These are phyloP conservation scores for Persicaria tinctoria DNA, from an alignment of 148 eudicot species.

Conservation along the genomic window DNA sequence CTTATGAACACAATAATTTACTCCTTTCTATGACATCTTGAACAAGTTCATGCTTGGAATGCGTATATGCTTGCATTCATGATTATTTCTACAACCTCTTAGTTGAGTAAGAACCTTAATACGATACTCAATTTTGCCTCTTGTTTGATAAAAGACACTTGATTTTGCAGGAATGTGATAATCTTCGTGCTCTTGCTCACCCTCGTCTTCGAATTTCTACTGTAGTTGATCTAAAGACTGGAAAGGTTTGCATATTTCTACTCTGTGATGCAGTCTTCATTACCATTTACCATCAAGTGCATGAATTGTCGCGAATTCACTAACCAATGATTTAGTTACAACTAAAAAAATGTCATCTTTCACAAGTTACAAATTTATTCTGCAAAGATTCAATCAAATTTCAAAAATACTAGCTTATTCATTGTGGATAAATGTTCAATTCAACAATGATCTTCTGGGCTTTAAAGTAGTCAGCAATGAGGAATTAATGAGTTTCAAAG, in stretches of 20 bases:
- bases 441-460: no score
- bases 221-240: constrained; percentile 83
- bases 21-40: background rate
- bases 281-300: no score
- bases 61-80: background rate
- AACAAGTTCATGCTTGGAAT: background rate
- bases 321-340: background rate
- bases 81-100: background rate
- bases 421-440: no score
- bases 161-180: constrained; percentile 79
- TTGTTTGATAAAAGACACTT: background rate
- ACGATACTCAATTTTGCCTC: background rate
- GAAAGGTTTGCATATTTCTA: constrained; percentile 55
- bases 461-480: no score
- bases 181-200: constrained; percentile 65
- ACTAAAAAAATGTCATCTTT: no score
- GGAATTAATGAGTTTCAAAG: background rate
- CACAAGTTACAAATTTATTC: no score
- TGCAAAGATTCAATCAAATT: no score
- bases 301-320: background rate
- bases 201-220: constrained; percentile 93
- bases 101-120: background rate
- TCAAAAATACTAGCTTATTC: no score
- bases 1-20: background rate
- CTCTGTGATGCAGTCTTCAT: background rate